These are phyloP conservation scores for Corymbia calophylla DNA, from an alignment of 441 rosid species.

Conservation along the genomic window DNA sequence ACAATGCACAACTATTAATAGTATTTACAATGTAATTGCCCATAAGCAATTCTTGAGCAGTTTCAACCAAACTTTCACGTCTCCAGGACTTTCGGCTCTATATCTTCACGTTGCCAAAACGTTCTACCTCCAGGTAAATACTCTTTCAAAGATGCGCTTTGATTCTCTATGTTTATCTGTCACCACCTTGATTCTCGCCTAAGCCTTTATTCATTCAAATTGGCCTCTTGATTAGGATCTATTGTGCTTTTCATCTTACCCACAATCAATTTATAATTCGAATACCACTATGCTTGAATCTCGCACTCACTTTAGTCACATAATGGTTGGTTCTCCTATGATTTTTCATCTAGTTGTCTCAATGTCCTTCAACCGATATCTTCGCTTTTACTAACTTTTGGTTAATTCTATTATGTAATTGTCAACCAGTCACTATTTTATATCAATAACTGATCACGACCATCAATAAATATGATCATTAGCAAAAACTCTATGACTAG, in stretches of 20 bases:
- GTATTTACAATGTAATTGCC: not conserved
- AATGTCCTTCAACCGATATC: too few species aligned
- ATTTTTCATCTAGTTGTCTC: too few species aligned
- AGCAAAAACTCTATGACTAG: not conserved
- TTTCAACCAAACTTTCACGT: not conserved
- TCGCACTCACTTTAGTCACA: not conserved
- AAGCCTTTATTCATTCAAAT: too few species aligned
- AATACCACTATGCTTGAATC: not conserved
- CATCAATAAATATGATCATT: not conserved
- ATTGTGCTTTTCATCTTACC: too few species aligned
- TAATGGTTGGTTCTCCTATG: not conserved
- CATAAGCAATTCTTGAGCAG: not conserved
- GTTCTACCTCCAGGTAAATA: not conserved
- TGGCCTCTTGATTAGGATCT: too few species aligned
- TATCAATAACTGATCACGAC: too few species aligned
- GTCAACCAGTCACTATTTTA: too few species aligned
- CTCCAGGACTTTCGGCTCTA: not conserved
- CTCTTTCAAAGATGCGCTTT: not conserved
- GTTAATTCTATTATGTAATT: too few species aligned
- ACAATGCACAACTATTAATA: not conserved
- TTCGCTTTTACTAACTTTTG: too few species aligned
- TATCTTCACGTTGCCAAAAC: not conserved
- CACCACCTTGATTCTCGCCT: too few species aligned
- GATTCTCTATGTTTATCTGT: not conserved
- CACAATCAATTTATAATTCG: not conserved